These are phyloP conservation scores for Paramarasmius palmivorus DNA, from an alignment of 1,284 basidiomycete species.

Conservation along the genomic window DNA sequence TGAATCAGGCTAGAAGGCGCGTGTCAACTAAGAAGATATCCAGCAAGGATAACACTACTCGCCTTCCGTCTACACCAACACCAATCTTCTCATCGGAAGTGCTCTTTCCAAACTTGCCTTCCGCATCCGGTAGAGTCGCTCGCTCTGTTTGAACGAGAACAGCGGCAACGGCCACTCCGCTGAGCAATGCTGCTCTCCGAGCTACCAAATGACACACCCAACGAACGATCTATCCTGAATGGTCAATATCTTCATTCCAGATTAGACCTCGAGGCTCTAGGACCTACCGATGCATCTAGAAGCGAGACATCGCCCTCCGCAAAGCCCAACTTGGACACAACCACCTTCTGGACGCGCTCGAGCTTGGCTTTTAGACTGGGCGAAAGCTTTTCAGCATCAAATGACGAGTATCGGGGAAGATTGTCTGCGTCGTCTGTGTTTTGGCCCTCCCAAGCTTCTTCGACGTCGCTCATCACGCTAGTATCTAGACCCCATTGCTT, in stretches of 20 bases:
- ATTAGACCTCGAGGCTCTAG: background rate
- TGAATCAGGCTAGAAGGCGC: constrained; percentile 73
- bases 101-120: constrained; percentile 37
- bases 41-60: constrained; percentile 15
- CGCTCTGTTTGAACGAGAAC: constrained; percentile 82
- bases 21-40: constrained; percentile 1
- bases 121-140: constrained; percentile 43
- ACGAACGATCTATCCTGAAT: constrained; percentile 63
- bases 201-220: constrained; percentile 82
- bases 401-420: constrained; percentile 34
- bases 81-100: constrained; percentile 52
- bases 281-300: constrained; percentile 63
- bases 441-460: constrained; percentile 64
- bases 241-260: background rate
- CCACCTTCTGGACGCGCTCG: constrained; percentile 53
- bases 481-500: constrained; percentile 94
- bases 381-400: constrained; percentile 33
- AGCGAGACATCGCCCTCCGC: constrained; percentile 52
- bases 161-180: constrained; percentile 86
- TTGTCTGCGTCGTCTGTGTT: constrained; percentile 16
- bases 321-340: constrained; percentile 67
- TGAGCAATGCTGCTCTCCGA: constrained; percentile 80
- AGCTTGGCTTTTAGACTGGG: constrained; percentile 36
- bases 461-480: constrained; percentile 87
- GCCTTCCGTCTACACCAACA: constrained; percentile 92